These are phyloP conservation scores for Cyberlindnera maritima DNA, from an alignment of 805 yeast species.

Conservation along the genomic window DNA sequence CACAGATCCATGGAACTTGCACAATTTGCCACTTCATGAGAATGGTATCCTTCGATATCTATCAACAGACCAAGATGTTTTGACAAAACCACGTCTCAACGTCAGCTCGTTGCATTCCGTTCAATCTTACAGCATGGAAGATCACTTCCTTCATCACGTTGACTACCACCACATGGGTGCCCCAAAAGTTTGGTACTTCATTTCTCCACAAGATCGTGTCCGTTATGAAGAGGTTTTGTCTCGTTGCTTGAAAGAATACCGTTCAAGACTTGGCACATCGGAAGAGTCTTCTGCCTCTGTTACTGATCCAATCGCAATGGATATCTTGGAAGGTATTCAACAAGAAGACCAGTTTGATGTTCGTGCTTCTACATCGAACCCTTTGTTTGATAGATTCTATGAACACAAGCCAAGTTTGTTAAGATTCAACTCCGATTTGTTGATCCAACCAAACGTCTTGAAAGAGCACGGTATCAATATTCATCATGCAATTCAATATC, in stretches of 20 bases:
- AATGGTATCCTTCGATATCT: conserved; percentile 46
- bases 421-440: conserved; percentile 40
- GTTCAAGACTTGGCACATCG: not conserved
- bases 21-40: conserved; percentile 49
- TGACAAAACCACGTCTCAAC: conserved; percentile 43
- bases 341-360: conserved; percentile 15
- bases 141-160: conserved; percentile 52
- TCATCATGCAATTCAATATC: conserved; percentile 49
- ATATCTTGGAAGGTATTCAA: conserved; percentile 20
- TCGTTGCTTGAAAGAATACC: conserved; percentile 32
- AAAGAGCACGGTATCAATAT: conserved; percentile 46
- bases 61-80: conserved; percentile 40
- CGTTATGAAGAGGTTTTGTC: conserved; percentile 58
- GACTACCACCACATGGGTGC: conserved; percentile 59
- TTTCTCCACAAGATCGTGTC: conserved; percentile 53
- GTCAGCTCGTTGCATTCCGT: conserved; percentile 54
- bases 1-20: conserved; percentile 52
- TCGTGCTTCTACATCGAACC: conserved; percentile 17
- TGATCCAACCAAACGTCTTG: conserved; percentile 50
- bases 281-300: not conserved
- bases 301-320: conserved; percentile 18
- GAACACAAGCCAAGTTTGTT: conserved; percentile 14
- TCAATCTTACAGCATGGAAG: conserved; percentile 58
- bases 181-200: conserved; percentile 55
- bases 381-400: conserved; percentile 19